Base-by-base conservation (phyloP, 2,329 filamentous ascomycete species). In the Microthyrium microscopicum region DNA sequence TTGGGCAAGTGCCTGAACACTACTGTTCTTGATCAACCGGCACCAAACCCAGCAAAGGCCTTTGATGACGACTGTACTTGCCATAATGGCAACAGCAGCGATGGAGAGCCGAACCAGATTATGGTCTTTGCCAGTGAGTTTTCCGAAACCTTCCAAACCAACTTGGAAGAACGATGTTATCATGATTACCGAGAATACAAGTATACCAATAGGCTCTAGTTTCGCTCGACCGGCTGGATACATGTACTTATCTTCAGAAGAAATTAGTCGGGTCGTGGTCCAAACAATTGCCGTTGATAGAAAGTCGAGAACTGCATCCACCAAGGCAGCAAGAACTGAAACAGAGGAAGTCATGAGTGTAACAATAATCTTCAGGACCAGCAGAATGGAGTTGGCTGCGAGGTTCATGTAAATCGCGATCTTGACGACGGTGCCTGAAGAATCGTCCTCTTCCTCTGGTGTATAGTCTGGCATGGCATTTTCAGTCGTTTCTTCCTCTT, bases 371-470 rank as follows among this genome's bases (percentile, higher is more conserved):
- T 93, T 92, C 39, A 81, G 71, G 5, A 68, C 66, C 3, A 92
- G 66, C 2, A 92, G 64, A 27, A 81, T 58, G 3, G 72, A 62
- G 49, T 93, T 93, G 38, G 83, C 84, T 16, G 68, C 56, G 31
- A 91, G 68, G 50, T 91, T 93, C 52, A 91, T 58, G 52, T 84
- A 87, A 46, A 95, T 89, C 26, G 87, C 85, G 15, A 89, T 49
- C n/a, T 74, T 77, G 31, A 94, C 83, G 31, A 92, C 70, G 12
- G 68, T 72, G 38, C 77, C 75, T 30, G 73, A 66, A 41, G 75
- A 81, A 47, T 84, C 77, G 3, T 84, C 67, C 37, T 76, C 77
- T 41, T 84, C 78, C 37, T 70, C 66, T 1, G 57, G 55, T 27
- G 79, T 76, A 35, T 79, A 68, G 52, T 73, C 76, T 5, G 77